Percentiles rank a stretch among this genome's conserved stretches.
Evolutionary conservation across 2,329 filamentous ascomycete species (phyloP).

Genomic region (Aureobasidium sp.): DNA sequence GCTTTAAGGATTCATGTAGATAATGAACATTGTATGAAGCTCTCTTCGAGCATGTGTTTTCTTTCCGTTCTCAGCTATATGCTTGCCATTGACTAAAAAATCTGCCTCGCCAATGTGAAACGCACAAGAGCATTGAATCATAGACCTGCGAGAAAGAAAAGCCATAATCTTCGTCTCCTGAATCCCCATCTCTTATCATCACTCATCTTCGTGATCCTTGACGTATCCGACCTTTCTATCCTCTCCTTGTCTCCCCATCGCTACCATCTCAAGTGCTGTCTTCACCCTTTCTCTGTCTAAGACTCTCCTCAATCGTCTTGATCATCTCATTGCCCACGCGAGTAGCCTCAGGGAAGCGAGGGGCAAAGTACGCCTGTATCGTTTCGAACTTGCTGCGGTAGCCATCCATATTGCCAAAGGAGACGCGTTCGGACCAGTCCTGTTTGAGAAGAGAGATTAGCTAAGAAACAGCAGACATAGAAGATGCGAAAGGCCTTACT

Average conservation of each 20-base stretch:
- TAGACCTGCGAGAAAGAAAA: background rate
- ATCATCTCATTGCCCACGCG: constrained; percentile 95
- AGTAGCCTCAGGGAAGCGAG: constrained; percentile 78
- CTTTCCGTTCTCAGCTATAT: background rate
- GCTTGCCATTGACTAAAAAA: too few relatives aligned
- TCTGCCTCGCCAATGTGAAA: too few relatives aligned
- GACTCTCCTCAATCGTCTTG: constrained; percentile 82
- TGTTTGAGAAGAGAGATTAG: constrained; percentile 18
- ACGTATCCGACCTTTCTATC: background rate
- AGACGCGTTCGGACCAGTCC: constrained; percentile 93
- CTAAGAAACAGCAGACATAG: background rate
- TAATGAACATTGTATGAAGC: background rate
- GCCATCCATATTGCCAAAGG: constrained; percentile 82
- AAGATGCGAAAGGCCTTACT: constrained; percentile 26
- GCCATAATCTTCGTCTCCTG: background rate
- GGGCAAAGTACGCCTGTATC: constrained; percentile 87
- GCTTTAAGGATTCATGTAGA: constrained; percentile 16
- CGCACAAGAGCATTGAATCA: background rate
- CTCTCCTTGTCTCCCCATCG: background rate
- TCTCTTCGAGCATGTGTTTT: background rate
- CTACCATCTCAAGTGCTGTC: background rate
- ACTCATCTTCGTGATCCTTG: background rate
- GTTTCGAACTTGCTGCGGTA: constrained; percentile 87
- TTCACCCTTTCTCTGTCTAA: constrained; percentile 25
- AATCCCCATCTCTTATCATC: background rate